Conservation (phyloP, 495 filamentous ascomycete species). For the Hypoxylon trugodes region DNA sequence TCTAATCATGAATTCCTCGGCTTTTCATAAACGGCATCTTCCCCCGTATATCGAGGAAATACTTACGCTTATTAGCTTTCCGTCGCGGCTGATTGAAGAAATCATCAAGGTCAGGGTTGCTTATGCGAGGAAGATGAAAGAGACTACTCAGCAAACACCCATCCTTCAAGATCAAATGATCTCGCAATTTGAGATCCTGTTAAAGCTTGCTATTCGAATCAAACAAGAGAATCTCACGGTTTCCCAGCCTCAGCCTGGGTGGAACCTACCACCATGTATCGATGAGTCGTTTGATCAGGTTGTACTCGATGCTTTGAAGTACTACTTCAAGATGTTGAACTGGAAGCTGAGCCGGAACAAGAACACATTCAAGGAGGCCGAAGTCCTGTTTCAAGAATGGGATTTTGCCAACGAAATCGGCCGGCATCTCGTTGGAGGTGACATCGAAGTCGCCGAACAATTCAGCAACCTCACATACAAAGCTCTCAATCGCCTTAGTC, state of each 20-base stretch:
- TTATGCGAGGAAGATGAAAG: conserved; percentile 94
- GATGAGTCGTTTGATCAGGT: conserved; percentile 96
- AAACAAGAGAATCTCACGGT: conserved; percentile 88
- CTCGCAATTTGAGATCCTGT: conserved; percentile 90
- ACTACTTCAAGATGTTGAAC: conserved; percentile 96
- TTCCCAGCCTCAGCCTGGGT: conserved; percentile 86
- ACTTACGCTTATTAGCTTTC: conserved; percentile 94
- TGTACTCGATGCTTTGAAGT: conserved; percentile 93
- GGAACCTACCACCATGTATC: conserved; percentile 95
- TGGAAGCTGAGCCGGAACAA: conserved; percentile 98
- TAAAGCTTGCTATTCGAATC: conserved; percentile 89
- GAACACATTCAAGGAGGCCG: conserved; percentile 98
- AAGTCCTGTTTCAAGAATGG: conserved; percentile 97
- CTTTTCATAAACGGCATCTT: conserved; percentile 88
- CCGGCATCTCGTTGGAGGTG: conserved; percentile 84
- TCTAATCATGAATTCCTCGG: conserved; percentile 83
- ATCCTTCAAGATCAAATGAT: conserved; percentile 98
- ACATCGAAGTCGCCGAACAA: conserved; percentile 98
- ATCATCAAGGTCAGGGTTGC: conserved; percentile 93
- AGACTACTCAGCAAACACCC: conserved; percentile 79
- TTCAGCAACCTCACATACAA: conserved; percentile 94
- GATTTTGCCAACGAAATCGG: conserved; percentile 93
- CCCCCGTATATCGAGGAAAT: conserved; percentile 98
- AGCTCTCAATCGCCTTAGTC: conserved; percentile 83
- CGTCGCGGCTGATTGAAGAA: conserved; percentile 92